These are phyloP conservation scores for Polytrichum formosum DNA, from an alignment of 225 moss, liverwort and hornwort genomes.

Conservation along the genomic window DNA sequence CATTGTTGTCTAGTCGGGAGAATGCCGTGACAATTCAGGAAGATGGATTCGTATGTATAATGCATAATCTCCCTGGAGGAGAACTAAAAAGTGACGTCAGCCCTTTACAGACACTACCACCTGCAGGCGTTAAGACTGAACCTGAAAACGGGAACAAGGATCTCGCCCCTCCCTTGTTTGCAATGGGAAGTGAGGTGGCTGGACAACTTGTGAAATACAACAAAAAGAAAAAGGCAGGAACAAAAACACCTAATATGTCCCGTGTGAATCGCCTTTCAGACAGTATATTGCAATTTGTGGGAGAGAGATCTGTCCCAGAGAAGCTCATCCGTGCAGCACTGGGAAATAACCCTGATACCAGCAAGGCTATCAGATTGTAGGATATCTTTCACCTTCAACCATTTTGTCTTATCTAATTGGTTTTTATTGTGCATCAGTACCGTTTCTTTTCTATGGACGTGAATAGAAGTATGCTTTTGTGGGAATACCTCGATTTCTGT, in stretches of 20 bases:
- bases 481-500: too few relatives aligned
- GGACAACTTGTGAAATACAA: constrained; percentile 31
- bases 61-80: constrained; percentile 14
- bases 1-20: constrained; percentile 13
- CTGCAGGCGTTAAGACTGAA: constrained; percentile 33
- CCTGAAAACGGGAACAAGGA: constrained; percentile 21
- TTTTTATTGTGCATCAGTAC: too few relatives aligned
- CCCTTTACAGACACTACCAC: constrained; percentile 21
- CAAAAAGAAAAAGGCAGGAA: constrained; percentile 37
- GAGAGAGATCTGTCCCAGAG: constrained; percentile 63
- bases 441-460: too few relatives aligned
- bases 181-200: constrained; percentile 22
- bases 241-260: constrained; percentile 38
- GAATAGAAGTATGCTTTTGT: too few relatives aligned
- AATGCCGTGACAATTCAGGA: constrained; percentile 15
- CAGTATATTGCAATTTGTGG: constrained; percentile 67
- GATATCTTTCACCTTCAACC: not conserved
- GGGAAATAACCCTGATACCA: constrained; percentile 91
- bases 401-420: not conserved
- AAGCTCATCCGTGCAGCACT: constrained; percentile 79
- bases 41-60: constrained; percentile 12
- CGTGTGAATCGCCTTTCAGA: constrained; percentile 67
- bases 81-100: constrained; percentile 21
- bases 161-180: constrained; percentile 20
- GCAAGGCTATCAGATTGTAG: constrained; percentile 91